These are phyloP conservation scores for Cladorrhinum samala DNA, from an alignment of 495 filamentous ascomycete species.

Conservation along the genomic window DNA sequence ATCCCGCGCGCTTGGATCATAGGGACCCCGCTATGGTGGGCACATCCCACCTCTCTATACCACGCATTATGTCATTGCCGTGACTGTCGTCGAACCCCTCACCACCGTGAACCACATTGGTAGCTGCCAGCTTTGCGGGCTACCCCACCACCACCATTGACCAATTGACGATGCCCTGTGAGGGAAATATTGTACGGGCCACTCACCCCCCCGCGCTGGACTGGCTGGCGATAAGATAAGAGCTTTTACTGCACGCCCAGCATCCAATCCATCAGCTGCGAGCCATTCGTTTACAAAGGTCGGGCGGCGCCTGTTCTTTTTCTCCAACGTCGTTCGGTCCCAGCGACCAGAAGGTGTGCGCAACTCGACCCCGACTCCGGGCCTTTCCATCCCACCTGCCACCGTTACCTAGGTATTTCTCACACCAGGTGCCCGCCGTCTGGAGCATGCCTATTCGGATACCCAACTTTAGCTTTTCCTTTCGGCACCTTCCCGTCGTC, in stretches of 20 bases:
- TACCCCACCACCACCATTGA: background rate
- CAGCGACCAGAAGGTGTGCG: background rate
- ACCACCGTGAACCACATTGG: background rate
- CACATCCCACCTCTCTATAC: background rate
- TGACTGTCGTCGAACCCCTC: background rate
- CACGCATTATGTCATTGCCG: conserved; percentile 1
- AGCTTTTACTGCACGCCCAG: conserved; percentile 14
- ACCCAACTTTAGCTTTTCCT: conserved; percentile 9
- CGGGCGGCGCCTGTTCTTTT: conserved; percentile 1
- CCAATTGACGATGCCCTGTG: background rate
- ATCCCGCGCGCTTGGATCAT: background rate
- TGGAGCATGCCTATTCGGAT: conserved; percentile 24
- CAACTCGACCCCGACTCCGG: background rate
- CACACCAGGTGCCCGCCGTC: conserved; percentile 16
- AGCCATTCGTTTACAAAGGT: no score
- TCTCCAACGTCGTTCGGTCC: conserved; percentile 2
- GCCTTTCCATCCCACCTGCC: background rate
- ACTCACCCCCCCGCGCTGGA: conserved; percentile 18
- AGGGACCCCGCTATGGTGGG: background rate
- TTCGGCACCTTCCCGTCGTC: conserved; percentile 20
- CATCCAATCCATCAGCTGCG: no score
- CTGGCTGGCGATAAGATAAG: conserved; percentile 31
- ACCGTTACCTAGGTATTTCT: conserved; percentile 5
- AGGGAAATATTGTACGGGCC: background rate
- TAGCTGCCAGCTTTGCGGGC: background rate